Evolutionary conservation across 140 eudicot genomes (phyloP), one percentile per base, ranked within the genome.

Genomic region (Ambrosia hybrid): DNA sequence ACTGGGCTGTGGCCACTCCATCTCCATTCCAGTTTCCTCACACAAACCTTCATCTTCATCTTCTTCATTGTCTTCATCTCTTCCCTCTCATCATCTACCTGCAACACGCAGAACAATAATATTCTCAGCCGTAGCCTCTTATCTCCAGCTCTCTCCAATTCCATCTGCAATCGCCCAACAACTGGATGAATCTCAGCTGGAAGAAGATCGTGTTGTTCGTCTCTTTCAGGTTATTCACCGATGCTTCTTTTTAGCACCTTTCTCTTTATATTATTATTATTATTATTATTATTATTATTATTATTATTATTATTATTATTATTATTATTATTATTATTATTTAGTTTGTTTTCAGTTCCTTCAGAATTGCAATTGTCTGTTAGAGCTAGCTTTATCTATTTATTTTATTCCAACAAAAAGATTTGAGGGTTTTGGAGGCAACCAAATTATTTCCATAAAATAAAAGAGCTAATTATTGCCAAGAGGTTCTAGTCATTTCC

Each of bases 201-300:
- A 85, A 72, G 97, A 91, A 84, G 89, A 79, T 48, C 84, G 95
- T 36, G 79, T 88, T 38, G 92, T 88, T 79, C 85, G 69, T 61
- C 87, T 85, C 73, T 88, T 91, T 62, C 83, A 85, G 92, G 97
- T 88, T 16, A 65, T n/a, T 34, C 16, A 72, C 75, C 38, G 3
- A 49, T 36, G 51, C 59, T 65, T 51, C 15, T 8, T 46, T 13
- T 14, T 43, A 26, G 9, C 51, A 0, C 12, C 49, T 63, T 63
- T 38, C 45, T 12, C 38, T 48, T 48, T 13, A 2, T 48, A 13
- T 36, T 36, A 58, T 30, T 30, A 30, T 21, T 21, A 21, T 21
- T 21, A 21, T 21, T 21, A 21, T 21, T 21, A 21, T 61, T 11
- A 13, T 36, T 36, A 58, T 30, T 30, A 30, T 21, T 21, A 21